These are phyloP conservation scores for Xanthoconium separans DNA, from an alignment of 1,284 basidiomycete species.

Conservation along the genomic window DNA sequence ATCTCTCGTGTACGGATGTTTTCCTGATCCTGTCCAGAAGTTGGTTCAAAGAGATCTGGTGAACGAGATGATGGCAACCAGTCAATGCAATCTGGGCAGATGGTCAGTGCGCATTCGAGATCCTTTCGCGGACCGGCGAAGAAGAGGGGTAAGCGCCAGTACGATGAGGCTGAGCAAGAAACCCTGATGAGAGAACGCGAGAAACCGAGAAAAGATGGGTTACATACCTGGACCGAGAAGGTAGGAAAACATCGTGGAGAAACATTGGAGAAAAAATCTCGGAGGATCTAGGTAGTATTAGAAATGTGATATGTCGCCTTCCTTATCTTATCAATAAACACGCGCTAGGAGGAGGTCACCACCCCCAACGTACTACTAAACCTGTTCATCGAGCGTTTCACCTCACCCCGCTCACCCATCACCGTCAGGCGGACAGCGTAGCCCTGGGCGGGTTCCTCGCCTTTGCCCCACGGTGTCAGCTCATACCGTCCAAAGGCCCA, in stretches of 20 bases:
- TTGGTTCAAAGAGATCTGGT: not conserved
- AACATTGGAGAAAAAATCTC: conserved; percentile 14
- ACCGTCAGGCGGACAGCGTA: conserved; percentile 63
- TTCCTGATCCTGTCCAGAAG: conserved; percentile 7
- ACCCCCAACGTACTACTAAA: conserved; percentile 57
- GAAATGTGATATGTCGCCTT: conserved; percentile 10
- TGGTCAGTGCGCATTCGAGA: conserved; percentile 41
- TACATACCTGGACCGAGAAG: conserved; percentile 50
- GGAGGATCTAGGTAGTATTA: conserved; percentile 2
- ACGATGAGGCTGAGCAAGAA: conserved; percentile 44
- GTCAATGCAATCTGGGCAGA: conserved; percentile 15
- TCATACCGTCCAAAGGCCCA: conserved; percentile 90
- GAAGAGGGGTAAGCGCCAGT: conserved; percentile 63
- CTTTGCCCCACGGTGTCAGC: conserved; percentile 43
- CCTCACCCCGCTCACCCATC: conserved; percentile 87
- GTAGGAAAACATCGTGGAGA: conserved; percentile 51
- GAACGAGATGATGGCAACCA: conserved; percentile 15
- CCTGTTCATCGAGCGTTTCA: conserved; percentile 55
- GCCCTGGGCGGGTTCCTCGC: conserved; percentile 35
- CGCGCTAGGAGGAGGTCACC: conserved; percentile 9
- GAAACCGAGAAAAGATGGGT: not conserved
- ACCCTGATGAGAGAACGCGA: conserved; percentile 4
- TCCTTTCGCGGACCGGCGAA: conserved; percentile 48
- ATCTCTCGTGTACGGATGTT: conserved; percentile 41
- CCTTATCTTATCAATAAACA: conserved; percentile 23